Conservation (phyloP, 2,329 filamentous ascomycete species). For the Pseudocercospora ulei region DNA sequence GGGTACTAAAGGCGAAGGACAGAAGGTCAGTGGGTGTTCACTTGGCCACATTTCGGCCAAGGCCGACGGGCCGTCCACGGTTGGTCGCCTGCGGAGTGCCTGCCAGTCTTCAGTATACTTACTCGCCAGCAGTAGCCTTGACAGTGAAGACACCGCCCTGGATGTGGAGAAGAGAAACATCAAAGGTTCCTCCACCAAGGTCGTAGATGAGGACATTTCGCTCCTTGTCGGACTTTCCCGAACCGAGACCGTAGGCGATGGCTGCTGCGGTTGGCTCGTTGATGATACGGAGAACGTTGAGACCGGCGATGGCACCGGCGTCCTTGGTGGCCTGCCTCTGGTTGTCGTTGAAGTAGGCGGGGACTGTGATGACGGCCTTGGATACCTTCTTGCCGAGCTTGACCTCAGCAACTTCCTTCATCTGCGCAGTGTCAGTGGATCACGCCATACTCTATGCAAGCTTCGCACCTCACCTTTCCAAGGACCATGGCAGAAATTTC, state of each 20-base stretch:
- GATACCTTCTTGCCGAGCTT: constrained; percentile 98
- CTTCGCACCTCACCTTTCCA: constrained; percentile 62
- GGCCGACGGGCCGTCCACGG: too few relatives aligned
- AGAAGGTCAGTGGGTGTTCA: background rate
- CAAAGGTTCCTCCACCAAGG: constrained; percentile 98
- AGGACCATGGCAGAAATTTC: constrained; percentile 99
- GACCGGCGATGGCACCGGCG: constrained; percentile 89
- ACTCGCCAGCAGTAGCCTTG: constrained; percentile 86
- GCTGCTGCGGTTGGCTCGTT: constrained; percentile 98
- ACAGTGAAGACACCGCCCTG: constrained; percentile 99
- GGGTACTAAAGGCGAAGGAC: constrained; percentile 45
- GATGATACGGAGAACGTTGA: constrained; percentile 99
- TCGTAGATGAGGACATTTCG: constrained; percentile 99
- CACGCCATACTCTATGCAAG: background rate
- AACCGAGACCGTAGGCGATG: constrained; percentile 83
- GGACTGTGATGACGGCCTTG: constrained; percentile 98
- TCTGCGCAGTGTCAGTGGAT: constrained; percentile 51
- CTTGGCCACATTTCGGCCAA: too few relatives aligned
- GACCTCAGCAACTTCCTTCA: constrained; percentile 97
- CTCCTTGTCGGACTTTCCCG: constrained; percentile 67
- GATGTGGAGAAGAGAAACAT: constrained; percentile 98
- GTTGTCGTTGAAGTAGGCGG: constrained; percentile 99
- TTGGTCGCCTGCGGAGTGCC: too few relatives aligned
- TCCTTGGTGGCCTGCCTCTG: constrained; percentile 99
- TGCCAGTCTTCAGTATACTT: too few relatives aligned